These are phyloP conservation scores for Colletotrichum sp. DNA, from an alignment of 2,329 filamentous ascomycete genomes.

Conservation along the genomic window DNA sequence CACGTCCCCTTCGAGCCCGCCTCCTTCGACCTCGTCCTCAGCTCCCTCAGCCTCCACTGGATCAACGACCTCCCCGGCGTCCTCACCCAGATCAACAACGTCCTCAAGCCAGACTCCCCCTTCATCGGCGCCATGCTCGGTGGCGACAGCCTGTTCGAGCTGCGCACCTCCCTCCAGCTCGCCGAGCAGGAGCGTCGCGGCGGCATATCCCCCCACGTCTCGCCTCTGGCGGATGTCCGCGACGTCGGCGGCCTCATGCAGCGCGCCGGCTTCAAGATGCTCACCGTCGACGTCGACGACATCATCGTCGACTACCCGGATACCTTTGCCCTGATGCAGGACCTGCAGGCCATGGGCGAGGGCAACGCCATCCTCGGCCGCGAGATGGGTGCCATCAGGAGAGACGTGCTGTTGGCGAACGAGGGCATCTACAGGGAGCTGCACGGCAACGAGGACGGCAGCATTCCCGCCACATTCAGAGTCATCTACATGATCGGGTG, in stretches of 20 bases:
- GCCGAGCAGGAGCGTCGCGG: conserved; percentile 89
- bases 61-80: conserved; percentile 93
- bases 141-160: conserved; percentile 90
- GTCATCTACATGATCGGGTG: conserved; percentile 99
- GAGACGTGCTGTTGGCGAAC: conserved; percentile 85
- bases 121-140: conserved; percentile 97
- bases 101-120: conserved; percentile 88
- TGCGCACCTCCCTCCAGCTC: conserved; percentile 90
- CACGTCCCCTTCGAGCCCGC: conserved; percentile 78
- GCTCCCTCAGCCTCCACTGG: conserved; percentile 92
- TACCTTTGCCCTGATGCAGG: conserved; percentile 88
- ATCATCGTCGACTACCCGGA: conserved; percentile 95
- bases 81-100: conserved; percentile 81
- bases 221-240: conserved; percentile 87
- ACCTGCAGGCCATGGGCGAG: conserved; percentile 96
- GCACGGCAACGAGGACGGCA: conserved; percentile 81
- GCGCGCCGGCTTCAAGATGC: conserved; percentile 89
- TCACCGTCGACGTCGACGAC: conserved; percentile 97
- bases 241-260: conserved; percentile 89
- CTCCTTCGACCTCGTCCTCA: conserved; percentile 89
- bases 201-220: conserved; percentile 91
- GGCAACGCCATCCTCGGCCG: conserved; percentile 87
- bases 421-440: conserved; percentile 89
- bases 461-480: conserved; percentile 88
- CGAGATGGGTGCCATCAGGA: conserved; percentile 76